A percentile compares a stretch with the other conserved stretches of the same genome.
These are phyloP conservation scores for Candida pini DNA, from an alignment of 805 yeast species.

Conservation along the genomic window DNA sequence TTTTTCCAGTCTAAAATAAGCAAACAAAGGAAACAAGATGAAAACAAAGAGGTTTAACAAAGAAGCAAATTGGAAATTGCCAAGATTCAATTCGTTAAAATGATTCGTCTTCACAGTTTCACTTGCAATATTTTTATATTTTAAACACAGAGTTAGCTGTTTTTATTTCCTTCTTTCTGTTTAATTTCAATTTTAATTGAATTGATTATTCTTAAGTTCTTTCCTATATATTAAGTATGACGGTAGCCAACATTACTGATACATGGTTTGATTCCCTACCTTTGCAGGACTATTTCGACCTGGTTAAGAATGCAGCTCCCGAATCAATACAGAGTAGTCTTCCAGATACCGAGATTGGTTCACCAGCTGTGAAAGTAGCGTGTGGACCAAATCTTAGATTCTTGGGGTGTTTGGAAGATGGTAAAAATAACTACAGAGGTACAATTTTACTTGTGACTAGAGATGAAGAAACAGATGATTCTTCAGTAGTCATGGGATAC, in stretches of 20 bases:
- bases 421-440: constrained; percentile 53
- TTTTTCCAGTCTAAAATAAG: too few relatives aligned
- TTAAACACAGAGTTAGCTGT: too few relatives aligned
- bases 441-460: constrained; percentile 60
- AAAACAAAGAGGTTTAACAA: too few relatives aligned
- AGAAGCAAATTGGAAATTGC: too few relatives aligned
- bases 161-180: too few relatives aligned
- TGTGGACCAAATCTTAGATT: constrained; percentile 80
- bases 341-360: constrained; percentile 20
- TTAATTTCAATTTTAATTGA: too few relatives aligned
- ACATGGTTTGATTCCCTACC: constrained; percentile 28
- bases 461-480: constrained; percentile 26
- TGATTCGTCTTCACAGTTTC: too few relatives aligned
- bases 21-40: too few relatives aligned
- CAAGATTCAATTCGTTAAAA: too few relatives aligned
- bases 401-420: constrained; percentile 54
- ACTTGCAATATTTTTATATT: too few relatives aligned
- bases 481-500: constrained; percentile 23
- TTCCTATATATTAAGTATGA: constrained; percentile 7
- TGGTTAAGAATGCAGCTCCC: constrained; percentile 19
- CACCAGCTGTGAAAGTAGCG: constrained; percentile 36
- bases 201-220: too few relatives aligned
- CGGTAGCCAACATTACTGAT: constrained; percentile 6
- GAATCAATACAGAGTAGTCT: constrained; percentile 16
- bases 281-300: constrained; percentile 16